phyloP scores from a whole-genome alignment of 495 filamentous ascomycete genomes.

The Aspergillus biplanus region DNA sequence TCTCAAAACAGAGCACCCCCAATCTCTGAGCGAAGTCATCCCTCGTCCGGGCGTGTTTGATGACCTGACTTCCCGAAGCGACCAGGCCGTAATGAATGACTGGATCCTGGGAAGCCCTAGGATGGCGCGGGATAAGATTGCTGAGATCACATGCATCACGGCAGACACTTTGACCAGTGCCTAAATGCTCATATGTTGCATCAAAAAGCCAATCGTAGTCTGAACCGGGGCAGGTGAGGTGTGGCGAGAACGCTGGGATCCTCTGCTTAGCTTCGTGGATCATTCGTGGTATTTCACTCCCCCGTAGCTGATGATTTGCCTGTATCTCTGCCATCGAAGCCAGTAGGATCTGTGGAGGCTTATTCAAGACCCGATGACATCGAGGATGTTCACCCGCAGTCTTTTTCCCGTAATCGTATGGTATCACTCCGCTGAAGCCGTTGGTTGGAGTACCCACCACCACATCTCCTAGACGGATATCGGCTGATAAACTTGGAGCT shows the following conservation, averaged over 20 bases:
- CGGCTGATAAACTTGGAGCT: constrained; percentile 26
- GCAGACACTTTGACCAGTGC: neutral
- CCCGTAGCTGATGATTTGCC: neutral
- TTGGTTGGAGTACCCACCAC: constrained; percentile 34
- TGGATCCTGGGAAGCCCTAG: neutral
- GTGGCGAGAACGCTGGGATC: neutral
- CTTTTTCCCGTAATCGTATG: constrained; percentile 46
- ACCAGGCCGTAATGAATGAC: neutral
- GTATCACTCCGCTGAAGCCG: constrained; percentile 31
- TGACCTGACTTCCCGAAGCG: constrained; percentile 4
- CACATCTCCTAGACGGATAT: constrained; percentile 42
- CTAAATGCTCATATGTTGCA: neutral
- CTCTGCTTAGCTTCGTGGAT: neutral
- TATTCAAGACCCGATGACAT: constrained; percentile 40
- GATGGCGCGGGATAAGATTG: neutral
- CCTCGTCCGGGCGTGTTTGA: neutral
- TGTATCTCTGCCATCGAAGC: constrained; percentile 32
- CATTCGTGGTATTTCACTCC: neutral
- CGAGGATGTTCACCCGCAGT: constrained; percentile 28
- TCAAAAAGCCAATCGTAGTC: neutral
- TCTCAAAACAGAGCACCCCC: constrained; percentile 6
- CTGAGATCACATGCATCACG: neutral
- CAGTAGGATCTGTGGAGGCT: constrained; percentile 35
- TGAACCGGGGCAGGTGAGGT: neutral
- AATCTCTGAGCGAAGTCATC: neutral